Conservation (phyloP, 2,329 filamentous ascomycete species). For the Ophiocordyceps camponoti-floridani region DNA sequence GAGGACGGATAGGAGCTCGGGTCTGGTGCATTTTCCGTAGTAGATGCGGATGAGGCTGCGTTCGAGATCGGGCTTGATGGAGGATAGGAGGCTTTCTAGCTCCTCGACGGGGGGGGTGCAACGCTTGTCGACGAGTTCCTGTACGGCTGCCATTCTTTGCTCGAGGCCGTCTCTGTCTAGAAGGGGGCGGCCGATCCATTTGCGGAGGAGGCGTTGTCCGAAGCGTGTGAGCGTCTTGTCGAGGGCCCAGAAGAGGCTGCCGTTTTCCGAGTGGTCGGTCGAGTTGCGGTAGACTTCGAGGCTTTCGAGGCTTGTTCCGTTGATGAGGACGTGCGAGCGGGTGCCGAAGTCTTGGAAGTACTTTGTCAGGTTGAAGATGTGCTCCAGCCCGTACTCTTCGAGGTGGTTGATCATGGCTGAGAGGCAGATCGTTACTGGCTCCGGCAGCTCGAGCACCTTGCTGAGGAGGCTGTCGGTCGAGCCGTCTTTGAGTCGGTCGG, state of each 20-base stretch:
- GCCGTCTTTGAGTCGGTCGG: constrained; percentile 56
- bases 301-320: constrained; percentile 84
- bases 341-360: constrained; percentile 95
- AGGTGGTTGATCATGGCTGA: constrained; percentile 94
- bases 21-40: constrained; percentile 85
- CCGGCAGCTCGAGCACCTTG: constrained; percentile 69
- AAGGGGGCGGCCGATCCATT: constrained; percentile 86
- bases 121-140: constrained; percentile 60
- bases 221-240: constrained; percentile 85
- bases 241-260: constrained; percentile 88
- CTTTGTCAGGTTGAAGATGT: constrained; percentile 90
- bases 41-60: constrained; percentile 90
- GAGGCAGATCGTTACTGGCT: constrained; percentile 76
- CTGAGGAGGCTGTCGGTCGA: constrained; percentile 53
- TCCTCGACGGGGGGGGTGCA: constrained; percentile 53
- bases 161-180: constrained; percentile 60
- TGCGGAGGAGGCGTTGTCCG: constrained; percentile 71
- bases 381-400: constrained; percentile 79
- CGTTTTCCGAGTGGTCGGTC: constrained; percentile 69
- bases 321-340: constrained; percentile 86
- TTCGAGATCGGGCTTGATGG: constrained; percentile 67
- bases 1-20: constrained; percentile 70
- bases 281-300: constrained; percentile 92
- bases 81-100: constrained; percentile 51
- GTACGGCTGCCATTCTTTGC: constrained; percentile 65